Evolutionary conservation across 495 filamentous ascomycete genomes (phyloP), one percentile per base, ranked within the genome.

Genomic region (Thermochaetoides thermophila): DNA sequence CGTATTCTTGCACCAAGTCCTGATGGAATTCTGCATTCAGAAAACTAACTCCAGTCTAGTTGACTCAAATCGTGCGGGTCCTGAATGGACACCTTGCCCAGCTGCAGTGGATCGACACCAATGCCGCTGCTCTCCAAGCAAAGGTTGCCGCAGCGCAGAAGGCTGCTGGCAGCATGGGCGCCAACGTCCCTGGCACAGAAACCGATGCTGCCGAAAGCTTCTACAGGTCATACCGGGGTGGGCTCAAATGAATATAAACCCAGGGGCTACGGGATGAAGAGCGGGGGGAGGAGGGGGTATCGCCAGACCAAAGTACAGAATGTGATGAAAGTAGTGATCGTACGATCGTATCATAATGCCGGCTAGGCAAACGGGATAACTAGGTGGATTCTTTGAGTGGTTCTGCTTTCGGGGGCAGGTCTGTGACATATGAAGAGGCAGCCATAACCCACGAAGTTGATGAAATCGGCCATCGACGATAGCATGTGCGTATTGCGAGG

Each of bases 31-130:
- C 1, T 10, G 10, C 1, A 13, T 35, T 5, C 13, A 32, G 24
- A 4, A 38, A 21, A 28, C 46, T 51, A 38, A 52, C 18, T 17
- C 8, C 21, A 18, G 12, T 45, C 29, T 42, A 95, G 84, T 69
- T 97, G 45, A 85, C 82, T 18, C 79, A 89, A 51, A 91, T 97
- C 44, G 84, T 97, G 29, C 76, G 76, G 32, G 83, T 97, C 26
- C 74, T 97, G 35, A 97, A 97, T 52, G 71, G 79, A 27, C 89
- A 97, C 53, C 71, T 96, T 24, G 68, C 72, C 11, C 79, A 87
- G 48, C 66, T 97, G 29, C 85, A 95, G 57, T 74, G 77, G 61
- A 92, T 97, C 50, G 87, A 97, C 52, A 69, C 74, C 34, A 82
- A 81, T 34, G 79, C 86, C 11, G 64, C 69, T n/a, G 73, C 76